Conservation (phyloP, 495 filamentous ascomycete species). For the Aspergillus bridgeri region DNA sequence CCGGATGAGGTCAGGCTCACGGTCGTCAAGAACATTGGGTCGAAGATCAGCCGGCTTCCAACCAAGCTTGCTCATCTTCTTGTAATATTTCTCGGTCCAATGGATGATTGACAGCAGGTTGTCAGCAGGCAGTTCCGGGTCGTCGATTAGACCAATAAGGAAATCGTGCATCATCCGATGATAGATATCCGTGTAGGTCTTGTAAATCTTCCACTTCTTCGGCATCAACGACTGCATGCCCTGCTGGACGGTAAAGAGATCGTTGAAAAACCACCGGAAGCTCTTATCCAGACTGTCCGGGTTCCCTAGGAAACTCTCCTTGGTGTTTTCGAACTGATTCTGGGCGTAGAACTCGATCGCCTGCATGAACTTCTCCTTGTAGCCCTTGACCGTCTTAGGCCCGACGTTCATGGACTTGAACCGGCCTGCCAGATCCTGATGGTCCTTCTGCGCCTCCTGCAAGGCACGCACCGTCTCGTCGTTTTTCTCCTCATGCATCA, state of each 20-base stretch:
- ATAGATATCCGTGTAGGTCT: slow-evolving; percentile 84
- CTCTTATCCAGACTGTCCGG: slow-evolving; percentile 80
- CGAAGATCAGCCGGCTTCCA: slow-evolving; percentile 66
- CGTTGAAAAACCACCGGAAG: slow-evolving; percentile 95
- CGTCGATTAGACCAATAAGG: slow-evolving; percentile 74
- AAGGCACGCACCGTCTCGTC: slow-evolving; percentile 86
- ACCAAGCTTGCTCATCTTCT: slow-evolving; percentile 89
- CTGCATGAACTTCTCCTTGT: slow-evolving; percentile 90
- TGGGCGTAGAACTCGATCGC: slow-evolving; percentile 71
- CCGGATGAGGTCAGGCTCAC: slow-evolving; percentile 82
- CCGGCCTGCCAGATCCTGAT: slow-evolving; percentile 84
- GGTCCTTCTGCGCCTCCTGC: slow-evolving; percentile 90
- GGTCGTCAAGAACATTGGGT: slow-evolving; percentile 82
- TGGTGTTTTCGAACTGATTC: slow-evolving; percentile 68
- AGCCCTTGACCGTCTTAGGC: slow-evolving; percentile 86
- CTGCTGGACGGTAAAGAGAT: slow-evolving; percentile 84
- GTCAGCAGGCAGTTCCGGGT: slow-evolving; percentile 69
- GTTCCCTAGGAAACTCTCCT: slow-evolving; percentile 74
- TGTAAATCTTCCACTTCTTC: slow-evolving; percentile 96
- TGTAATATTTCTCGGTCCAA: slow-evolving; percentile 94
- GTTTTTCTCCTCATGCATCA: slow-evolving; percentile 93
- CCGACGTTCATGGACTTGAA: slow-evolving; percentile 95
- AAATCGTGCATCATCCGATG: slow-evolving; percentile 94
- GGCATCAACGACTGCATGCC: slow-evolving; percentile 89
- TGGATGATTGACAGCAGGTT: slow-evolving; percentile 87